These are phyloP conservation scores for Plectosphaerella sp. DNA, from an alignment of 2,329 filamentous ascomycete genomes.

Conservation along the genomic window DNA sequence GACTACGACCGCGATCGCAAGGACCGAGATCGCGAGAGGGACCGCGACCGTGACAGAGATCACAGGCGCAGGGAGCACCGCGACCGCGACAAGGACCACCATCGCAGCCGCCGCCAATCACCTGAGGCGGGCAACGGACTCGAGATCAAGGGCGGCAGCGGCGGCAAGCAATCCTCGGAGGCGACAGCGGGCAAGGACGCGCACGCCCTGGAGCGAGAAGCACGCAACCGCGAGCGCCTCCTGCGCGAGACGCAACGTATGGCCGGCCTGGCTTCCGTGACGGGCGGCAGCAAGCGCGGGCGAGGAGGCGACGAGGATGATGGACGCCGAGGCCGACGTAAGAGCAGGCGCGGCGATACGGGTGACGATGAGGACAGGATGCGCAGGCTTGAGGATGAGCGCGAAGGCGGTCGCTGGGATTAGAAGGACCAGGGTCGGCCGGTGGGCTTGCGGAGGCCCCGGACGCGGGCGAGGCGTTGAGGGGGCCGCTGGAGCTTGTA, in stretches of 20 bases:
- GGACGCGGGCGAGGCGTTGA: neutral
- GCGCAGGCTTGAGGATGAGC: constrained; percentile 54
- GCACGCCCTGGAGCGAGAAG: constrained; percentile 68
- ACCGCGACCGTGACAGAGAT: constrained; percentile 38
- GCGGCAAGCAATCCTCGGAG: constrained; percentile 15
- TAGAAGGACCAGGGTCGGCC: constrained; percentile 16
- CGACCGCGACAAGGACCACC: constrained; percentile 25
- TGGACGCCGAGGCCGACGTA: constrained; percentile 34
- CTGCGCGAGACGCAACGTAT: constrained; percentile 66
- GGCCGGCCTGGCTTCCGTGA: constrained; percentile 44
- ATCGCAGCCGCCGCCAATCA: constrained; percentile 25
- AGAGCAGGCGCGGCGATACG: constrained; percentile 44
- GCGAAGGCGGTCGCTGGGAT: constrained; percentile 49
- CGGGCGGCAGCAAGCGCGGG: constrained; percentile 41
- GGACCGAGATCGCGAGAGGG: constrained; percentile 34
- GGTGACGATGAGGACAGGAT: constrained; percentile 49
- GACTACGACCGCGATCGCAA: constrained; percentile 38
- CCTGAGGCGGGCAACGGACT: constrained; percentile 21
- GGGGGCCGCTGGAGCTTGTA: no score
- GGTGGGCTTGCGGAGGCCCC: neutral
- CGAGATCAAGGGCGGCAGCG: constrained; percentile 32
- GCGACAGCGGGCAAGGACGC: constrained; percentile 39
- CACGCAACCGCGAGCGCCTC: constrained; percentile 60
- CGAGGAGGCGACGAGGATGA: constrained; percentile 33
- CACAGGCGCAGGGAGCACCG: constrained; percentile 8